phyloP scores from a whole-genome alignment of 83 land plant genomes.

The Thuja plicata region DNA sequence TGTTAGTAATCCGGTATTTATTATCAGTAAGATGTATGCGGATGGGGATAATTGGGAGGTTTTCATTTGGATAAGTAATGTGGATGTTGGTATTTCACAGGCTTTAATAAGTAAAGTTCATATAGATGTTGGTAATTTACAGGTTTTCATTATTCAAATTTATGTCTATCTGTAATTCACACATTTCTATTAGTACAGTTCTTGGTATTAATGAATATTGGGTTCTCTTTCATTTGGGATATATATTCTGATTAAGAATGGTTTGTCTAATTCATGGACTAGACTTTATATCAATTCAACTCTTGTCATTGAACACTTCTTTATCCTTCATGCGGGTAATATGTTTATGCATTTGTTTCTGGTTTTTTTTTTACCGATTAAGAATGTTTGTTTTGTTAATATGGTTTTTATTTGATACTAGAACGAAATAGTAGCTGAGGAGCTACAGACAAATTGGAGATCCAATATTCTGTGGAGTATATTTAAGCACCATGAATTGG shows the following conservation, averaged over 20 bases:
- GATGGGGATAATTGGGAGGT: background rate
- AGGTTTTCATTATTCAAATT: background rate
- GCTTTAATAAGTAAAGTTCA: background rate
- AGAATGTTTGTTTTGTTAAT: background rate
- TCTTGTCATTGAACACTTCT: background rate
- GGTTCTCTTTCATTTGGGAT: background rate
- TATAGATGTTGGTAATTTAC: background rate
- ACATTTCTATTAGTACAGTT: background rate
- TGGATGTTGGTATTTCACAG: background rate
- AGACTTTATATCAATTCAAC: background rate
- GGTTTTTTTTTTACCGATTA: background rate
- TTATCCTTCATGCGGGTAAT: background rate
- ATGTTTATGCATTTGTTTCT: background rate
- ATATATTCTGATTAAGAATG: background rate
- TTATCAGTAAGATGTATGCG: background rate
- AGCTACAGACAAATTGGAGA: background rate
- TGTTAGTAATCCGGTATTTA: background rate
- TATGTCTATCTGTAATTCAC: background rate
- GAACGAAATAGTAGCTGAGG: background rate
- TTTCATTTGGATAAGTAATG: background rate
- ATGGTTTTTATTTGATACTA: background rate
- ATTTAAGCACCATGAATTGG: conserved; percentile 34
- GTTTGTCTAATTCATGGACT: background rate
- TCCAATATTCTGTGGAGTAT: background rate
- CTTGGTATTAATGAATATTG: background rate